Conservation (phyloP, 352 stramenopile genomes). For the Pythium brassicae region DNA sequence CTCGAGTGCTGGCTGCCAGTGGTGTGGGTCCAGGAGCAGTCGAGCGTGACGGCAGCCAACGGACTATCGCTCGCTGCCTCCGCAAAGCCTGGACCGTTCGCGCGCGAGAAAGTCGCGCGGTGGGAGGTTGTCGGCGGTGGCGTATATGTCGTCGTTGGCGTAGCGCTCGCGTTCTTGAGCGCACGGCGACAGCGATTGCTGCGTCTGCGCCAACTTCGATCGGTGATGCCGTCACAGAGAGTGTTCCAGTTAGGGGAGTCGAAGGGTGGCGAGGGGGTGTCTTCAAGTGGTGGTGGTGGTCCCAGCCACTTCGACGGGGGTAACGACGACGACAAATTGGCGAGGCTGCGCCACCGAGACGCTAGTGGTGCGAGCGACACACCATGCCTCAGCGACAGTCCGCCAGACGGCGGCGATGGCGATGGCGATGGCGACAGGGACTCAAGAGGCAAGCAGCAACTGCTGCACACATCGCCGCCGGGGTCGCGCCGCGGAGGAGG, state of each 20-base stretch:
- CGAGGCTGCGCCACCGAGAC: background rate
- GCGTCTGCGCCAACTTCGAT: slow-evolving; percentile 16
- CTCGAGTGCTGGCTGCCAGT: slow-evolving; percentile 33
- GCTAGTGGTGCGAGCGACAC: background rate
- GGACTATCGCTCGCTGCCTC: slow-evolving; percentile 11
- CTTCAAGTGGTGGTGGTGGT: too few relatives aligned
- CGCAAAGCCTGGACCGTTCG: slow-evolving; percentile 22
- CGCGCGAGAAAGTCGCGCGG: slow-evolving; percentile 29
- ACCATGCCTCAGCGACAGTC: background rate
- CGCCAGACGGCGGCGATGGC: too few relatives aligned
- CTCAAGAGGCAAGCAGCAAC: too few relatives aligned
- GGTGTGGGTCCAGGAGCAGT: slow-evolving; percentile 42
- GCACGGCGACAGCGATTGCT: slow-evolving; percentile 13
- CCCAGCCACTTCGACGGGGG: background rate
- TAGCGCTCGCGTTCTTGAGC: slow-evolving; percentile 9
- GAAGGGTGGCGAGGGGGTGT: too few relatives aligned
- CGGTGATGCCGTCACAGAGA: slow-evolving; percentile 17
- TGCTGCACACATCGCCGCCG: too few relatives aligned
- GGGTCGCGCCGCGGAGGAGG: too few relatives aligned
- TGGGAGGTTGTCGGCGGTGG: slow-evolving; percentile 24
- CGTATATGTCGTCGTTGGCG: slow-evolving; percentile 21
- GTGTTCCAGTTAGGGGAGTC: background rate
- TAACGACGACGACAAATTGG: background rate
- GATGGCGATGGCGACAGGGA: too few relatives aligned
- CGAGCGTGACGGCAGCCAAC: slow-evolving; percentile 22